These are phyloP conservation scores for Deinandra increscens DNA, from an alignment of 129 eudicot species.

Conservation along the genomic window DNA sequence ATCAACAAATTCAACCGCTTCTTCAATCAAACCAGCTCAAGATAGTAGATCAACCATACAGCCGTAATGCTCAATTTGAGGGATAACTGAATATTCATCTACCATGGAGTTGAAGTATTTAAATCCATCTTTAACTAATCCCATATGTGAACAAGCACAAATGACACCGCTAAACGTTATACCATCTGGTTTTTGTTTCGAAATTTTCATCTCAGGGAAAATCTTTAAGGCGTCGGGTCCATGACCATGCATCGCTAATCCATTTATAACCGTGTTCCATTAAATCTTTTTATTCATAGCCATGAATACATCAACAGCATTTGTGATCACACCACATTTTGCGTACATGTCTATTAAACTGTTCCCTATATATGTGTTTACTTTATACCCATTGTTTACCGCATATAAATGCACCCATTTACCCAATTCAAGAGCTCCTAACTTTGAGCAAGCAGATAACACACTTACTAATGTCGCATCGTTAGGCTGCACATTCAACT, in stretches of 20 bases:
- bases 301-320: conserved; percentile 52
- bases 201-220: conserved; percentile 51
- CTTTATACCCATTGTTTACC: conserved; percentile 44
- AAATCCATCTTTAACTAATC: conserved; percentile 56
- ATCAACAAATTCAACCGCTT: conserved; percentile 49
- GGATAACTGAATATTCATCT: conserved; percentile 42
- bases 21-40: conserved; percentile 62
- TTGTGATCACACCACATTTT: conserved; percentile 66
- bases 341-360: conserved; percentile 80
- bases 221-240: conserved; percentile 52
- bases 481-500: conserved; percentile 56
- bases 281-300: conserved; percentile 50
- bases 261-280: conserved; percentile 70
- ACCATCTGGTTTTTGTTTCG: conserved; percentile 59
- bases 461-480: conserved; percentile 69
- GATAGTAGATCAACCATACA: conserved; percentile 74
- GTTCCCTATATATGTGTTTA: conserved; percentile 51
- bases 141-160: conserved; percentile 82
- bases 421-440: conserved; percentile 78
- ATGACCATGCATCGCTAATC: conserved; percentile 74
- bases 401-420: conserved; percentile 70
- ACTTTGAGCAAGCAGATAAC: conserved; percentile 66
- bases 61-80: conserved; percentile 76
- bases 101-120: conserved; percentile 53
- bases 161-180: conserved; percentile 64